phyloP scores from a whole-genome alignment of 805 yeast species.

The Candida saitoana region DNA sequence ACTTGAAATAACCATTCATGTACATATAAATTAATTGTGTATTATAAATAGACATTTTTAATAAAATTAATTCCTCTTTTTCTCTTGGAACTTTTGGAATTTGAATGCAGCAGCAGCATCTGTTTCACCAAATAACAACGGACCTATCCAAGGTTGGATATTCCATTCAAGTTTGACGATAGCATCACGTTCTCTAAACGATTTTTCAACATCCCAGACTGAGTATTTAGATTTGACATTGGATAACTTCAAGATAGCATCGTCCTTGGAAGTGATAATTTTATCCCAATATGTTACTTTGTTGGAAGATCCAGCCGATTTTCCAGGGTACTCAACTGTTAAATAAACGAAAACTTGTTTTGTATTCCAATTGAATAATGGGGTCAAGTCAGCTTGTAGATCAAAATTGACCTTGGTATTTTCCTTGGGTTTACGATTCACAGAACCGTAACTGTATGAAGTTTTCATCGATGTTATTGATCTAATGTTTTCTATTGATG shows the following conservation, averaged over 20 bases:
- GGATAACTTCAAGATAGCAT: slow-evolving; percentile 52
- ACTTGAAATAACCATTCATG: neutral
- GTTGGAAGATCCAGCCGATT: slow-evolving; percentile 41
- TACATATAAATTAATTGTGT: neutral
- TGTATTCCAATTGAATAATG: slow-evolving; percentile 93
- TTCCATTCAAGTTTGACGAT: slow-evolving; percentile 78
- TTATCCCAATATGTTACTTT: slow-evolving; percentile 89
- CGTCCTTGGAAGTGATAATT: slow-evolving; percentile 56
- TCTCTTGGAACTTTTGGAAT: slow-evolving; percentile 23
- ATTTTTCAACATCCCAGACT: slow-evolving; percentile 77
- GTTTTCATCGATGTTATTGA: slow-evolving; percentile 44
- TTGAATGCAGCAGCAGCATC: slow-evolving; percentile 21
- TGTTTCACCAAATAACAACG: slow-evolving; percentile 63
- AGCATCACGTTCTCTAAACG: slow-evolving; percentile 61
- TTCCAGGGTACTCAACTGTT: slow-evolving; percentile 75
- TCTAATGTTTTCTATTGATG: slow-evolving; percentile 31
- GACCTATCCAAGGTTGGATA: slow-evolving; percentile 87
- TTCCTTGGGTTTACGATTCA: slow-evolving; percentile 65
- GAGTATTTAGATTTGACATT: slow-evolving; percentile 69
- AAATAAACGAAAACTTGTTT: slow-evolving; percentile 91
- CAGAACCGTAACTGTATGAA: slow-evolving; percentile 66
- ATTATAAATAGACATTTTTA: no score
- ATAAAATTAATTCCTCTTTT: slow-evolving; percentile 7
- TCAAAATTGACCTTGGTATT: slow-evolving; percentile 71
- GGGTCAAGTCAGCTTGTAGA: slow-evolving; percentile 65